phyloP scores from a whole-genome alignment of 2,329 filamentous ascomycete genomes.

The Beauveria australis region DNA sequence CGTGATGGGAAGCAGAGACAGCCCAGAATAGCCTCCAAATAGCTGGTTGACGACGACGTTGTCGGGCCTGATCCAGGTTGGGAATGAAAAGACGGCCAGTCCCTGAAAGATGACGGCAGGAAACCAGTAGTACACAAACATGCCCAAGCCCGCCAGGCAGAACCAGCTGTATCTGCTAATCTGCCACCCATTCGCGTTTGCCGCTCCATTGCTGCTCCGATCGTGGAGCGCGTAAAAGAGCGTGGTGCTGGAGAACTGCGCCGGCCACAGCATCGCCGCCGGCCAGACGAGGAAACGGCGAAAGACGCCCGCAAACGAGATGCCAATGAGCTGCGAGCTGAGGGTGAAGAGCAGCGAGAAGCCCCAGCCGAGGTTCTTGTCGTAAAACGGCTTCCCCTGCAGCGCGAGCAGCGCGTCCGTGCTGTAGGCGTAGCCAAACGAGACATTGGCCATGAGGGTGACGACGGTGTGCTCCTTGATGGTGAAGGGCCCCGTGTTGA shows the following conservation, averaged over 20 bases:
- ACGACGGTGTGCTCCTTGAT: constrained; percentile 47
- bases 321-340: constrained; percentile 52
- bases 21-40: constrained; percentile 44
- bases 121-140: constrained; percentile 46
- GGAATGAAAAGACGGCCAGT: constrained; percentile 46
- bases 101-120: constrained; percentile 41
- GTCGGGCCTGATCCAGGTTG: constrained; percentile 46
- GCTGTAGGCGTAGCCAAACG: constrained; percentile 35
- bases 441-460: constrained; percentile 47
- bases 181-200: constrained; percentile 33
- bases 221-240: constrained; percentile 39
- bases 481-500: constrained; percentile 42
- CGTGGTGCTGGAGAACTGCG: constrained; percentile 37
- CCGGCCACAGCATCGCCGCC: constrained; percentile 55
- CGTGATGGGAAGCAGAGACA: constrained; percentile 45
- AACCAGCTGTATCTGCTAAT: constrained; percentile 40
- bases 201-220: constrained; percentile 27
- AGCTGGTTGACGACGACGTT: constrained; percentile 46
- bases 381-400: constrained; percentile 35
- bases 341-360: constrained; percentile 50
- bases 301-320: constrained; percentile 49
- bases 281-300: constrained; percentile 50
- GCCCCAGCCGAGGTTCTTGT: constrained; percentile 41
- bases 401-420: constrained; percentile 35
- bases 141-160: constrained; percentile 29